Conservation (phyloP, 2,329 filamentous ascomycete species). For the Fulvia fulva region DNA sequence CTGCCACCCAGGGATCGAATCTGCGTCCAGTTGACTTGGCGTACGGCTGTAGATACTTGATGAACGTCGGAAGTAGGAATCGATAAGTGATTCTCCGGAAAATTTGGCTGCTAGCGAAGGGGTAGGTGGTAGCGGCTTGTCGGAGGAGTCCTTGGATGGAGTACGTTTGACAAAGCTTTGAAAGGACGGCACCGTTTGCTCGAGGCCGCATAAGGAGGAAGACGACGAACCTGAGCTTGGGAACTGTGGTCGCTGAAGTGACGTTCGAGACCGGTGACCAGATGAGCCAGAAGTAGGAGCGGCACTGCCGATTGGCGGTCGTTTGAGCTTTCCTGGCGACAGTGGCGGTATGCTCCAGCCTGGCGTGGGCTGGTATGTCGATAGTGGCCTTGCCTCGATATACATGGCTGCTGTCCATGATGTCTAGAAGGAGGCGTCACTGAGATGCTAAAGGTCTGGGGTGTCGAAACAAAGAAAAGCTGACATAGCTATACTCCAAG, state of each 20-base stretch:
- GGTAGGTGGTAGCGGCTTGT: slow-evolving; percentile 33
- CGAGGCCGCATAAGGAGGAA: slow-evolving; percentile 24
- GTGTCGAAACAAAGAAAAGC: slow-evolving; percentile 8
- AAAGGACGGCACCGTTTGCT: slow-evolving; percentile 31
- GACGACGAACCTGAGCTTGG: slow-evolving; percentile 16
- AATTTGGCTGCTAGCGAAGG: slow-evolving; percentile 17
- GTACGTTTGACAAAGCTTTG: slow-evolving; percentile 31
- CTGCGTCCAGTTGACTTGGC: slow-evolving; percentile 24
- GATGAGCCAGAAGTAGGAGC: slow-evolving; percentile 10
- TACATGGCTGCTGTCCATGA: slow-evolving; percentile 20
- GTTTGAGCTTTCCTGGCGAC: slow-evolving; percentile 10
- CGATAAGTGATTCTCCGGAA: not conserved
- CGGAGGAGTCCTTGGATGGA: slow-evolving; percentile 23
- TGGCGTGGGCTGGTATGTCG: slow-evolving; percentile 18
- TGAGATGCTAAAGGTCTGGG: not conserved
- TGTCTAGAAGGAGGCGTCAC: not conserved
- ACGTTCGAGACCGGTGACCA: slow-evolving; percentile 2
- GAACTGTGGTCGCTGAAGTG: slow-evolving; percentile 6
- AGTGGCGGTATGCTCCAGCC: slow-evolving; percentile 20
- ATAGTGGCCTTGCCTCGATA: slow-evolving; percentile 24
- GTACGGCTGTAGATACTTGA: slow-evolving; percentile 36
- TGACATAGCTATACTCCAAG: not conserved
- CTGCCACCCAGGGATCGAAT: slow-evolving; percentile 14
- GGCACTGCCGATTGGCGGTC: slow-evolving; percentile 13
- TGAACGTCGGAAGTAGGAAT: slow-evolving; percentile 17